Evolutionary conservation across 2,329 filamentous ascomycete genomes (phyloP).

Genomic region (Xylariaceae sp.): DNA sequence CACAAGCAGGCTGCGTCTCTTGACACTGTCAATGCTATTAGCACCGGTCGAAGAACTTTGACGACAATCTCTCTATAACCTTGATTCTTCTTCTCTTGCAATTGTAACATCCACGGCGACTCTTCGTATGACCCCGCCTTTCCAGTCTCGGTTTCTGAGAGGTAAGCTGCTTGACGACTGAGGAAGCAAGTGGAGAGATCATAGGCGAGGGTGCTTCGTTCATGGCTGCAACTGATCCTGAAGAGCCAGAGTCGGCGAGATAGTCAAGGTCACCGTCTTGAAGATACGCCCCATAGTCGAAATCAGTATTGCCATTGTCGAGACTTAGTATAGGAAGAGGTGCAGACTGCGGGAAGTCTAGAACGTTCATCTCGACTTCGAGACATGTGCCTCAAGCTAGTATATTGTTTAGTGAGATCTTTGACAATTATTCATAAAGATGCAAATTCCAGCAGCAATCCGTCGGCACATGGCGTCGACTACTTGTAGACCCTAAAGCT

Average conservation of each 20-base stretch:
- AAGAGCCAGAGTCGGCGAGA: constrained; percentile 13
- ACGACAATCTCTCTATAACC: constrained; percentile 31
- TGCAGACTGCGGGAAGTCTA: constrained; percentile 13
- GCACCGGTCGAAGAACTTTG: not conserved
- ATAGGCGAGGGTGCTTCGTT: constrained; percentile 11
- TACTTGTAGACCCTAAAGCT: too few species aligned
- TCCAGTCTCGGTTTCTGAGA: constrained; percentile 41
- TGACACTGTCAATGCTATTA: constrained; percentile 47
- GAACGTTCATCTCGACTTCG: constrained; percentile 17
- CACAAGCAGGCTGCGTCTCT: constrained; percentile 60
- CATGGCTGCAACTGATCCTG: constrained; percentile 15
- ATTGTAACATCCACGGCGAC: constrained; percentile 61
- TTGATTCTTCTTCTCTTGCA: constrained; percentile 65
- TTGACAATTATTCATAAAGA: not conserved
- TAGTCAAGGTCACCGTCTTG: constrained; percentile 15
- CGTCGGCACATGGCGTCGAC: too few species aligned
- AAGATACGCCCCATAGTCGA: constrained; percentile 19
- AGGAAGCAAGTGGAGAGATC: constrained; percentile 12
- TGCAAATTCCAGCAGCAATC: constrained; percentile 8
- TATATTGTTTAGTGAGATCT: not conserved
- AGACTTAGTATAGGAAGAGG: constrained; percentile 18
- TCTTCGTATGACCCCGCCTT: constrained; percentile 63
- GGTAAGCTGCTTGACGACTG: constrained; percentile 8
- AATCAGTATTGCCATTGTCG: constrained; percentile 14
- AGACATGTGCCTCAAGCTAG: constrained; percentile 1